Evolutionary conservation across 345 rosid genomes (phyloP).

Genomic region (Isatis tinctoria): DNA sequence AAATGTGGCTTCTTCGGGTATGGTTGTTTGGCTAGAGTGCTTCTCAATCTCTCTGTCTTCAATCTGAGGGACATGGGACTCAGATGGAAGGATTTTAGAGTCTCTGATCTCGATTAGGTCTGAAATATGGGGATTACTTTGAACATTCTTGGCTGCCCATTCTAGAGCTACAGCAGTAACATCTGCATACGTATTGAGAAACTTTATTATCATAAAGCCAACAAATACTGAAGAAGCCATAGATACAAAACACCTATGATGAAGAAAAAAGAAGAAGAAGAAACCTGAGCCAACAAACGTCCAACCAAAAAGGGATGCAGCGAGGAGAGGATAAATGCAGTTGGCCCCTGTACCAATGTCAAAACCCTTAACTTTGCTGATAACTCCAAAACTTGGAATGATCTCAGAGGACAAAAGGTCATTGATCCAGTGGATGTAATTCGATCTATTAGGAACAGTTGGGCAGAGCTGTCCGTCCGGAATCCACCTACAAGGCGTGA

Average conservation of each 20-base stretch:
- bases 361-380: conserved; percentile 59
- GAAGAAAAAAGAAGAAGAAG: not conserved
- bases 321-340: conserved; percentile 92
- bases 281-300: conserved; percentile 79
- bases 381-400: conserved; percentile 34
- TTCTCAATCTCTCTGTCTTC: conserved; percentile 17
- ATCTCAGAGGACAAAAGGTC: conserved; percentile 69
- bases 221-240: not conserved
- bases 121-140: conserved; percentile 60
- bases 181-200: conserved; percentile 41
- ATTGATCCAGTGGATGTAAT: conserved; percentile 91
- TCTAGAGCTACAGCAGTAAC: conserved; percentile 76
- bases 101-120: conserved; percentile 66
- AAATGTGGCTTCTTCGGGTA: conserved; percentile 12
- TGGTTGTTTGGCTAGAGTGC: not conserved
- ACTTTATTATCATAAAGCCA: not conserved
- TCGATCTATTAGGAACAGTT: conserved; percentile 86
- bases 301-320: conserved; percentile 84
- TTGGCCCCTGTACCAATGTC: conserved; percentile 97
- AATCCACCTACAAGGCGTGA: conserved; percentile 63
- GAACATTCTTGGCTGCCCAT: conserved; percentile 83
- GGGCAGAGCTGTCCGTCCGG: conserved; percentile 97
- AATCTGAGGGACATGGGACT: not conserved
- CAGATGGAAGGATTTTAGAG: conserved; percentile 33
- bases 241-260: not conserved